These are phyloP conservation scores for Papiliotrema fonsecae DNA, from an alignment of 1,284 basidiomycete species.

Conservation along the genomic window DNA sequence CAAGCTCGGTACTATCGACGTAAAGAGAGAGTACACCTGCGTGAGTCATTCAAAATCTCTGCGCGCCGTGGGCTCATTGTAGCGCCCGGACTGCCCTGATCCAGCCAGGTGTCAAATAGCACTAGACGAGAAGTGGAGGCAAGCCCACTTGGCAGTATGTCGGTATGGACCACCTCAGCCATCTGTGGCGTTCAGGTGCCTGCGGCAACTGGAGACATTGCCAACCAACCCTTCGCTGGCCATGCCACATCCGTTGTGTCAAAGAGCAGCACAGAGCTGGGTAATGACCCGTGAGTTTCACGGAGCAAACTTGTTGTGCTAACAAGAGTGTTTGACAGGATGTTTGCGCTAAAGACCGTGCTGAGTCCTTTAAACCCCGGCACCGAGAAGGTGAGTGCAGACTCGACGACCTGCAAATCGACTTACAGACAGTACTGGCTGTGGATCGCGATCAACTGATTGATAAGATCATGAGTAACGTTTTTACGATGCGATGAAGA, in stretches of 20 bases:
- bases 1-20: slow-evolving; percentile 78
- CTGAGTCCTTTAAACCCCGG: slow-evolving; percentile 29
- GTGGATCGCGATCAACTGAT: slow-evolving; percentile 19
- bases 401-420: neutral
- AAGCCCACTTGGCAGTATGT: slow-evolving; percentile 79
- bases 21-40: slow-evolving; percentile 64
- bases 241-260: slow-evolving; percentile 80
- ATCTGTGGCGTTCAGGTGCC: slow-evolving; percentile 19
- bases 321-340: slow-evolving; percentile 73
- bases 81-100: slow-evolving; percentile 82
- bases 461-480: too few species aligned
- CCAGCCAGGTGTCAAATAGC: slow-evolving; percentile 69
- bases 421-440: slow-evolving; percentile 32
- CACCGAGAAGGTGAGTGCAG: slow-evolving; percentile 36
- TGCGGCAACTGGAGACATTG: slow-evolving; percentile 50
- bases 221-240: slow-evolving; percentile 85
- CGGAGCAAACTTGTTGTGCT: neutral
- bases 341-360: slow-evolving; percentile 57
- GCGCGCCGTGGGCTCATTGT: slow-evolving; percentile 2
- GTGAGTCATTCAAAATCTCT: slow-evolving; percentile 14
- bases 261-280: slow-evolving; percentile 78
- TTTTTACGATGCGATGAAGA: too few species aligned
- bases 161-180: slow-evolving; percentile 62
- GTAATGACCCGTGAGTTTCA: slow-evolving; percentile 64
- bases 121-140: slow-evolving; percentile 90